Percentiles rank a stretch among this genome's conserved stretches.
Conservation (phyloP, 129 eudicot genomes). For the Escallonia herrerae region DNA sequence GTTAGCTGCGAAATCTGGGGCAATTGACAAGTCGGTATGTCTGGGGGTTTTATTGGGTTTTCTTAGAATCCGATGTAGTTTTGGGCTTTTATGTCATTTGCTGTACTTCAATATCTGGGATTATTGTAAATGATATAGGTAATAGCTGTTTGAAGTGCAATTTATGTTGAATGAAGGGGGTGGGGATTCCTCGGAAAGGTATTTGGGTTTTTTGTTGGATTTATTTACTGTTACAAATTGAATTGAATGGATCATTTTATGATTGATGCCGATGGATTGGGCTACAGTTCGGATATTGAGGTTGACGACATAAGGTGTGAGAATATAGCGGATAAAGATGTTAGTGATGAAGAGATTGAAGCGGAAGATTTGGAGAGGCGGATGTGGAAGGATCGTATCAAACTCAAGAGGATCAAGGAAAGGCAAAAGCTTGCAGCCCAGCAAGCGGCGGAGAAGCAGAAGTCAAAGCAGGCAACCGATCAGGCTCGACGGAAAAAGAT, state of each 20-base stretch:
- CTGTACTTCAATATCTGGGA: background rate
- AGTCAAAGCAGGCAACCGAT: constrained; percentile 5
- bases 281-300: background rate
- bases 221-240: background rate
- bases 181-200: background rate
- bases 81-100: background rate
- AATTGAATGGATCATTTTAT: background rate
- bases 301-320: constrained; percentile 1
- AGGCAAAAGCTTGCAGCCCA: constrained; percentile 3
- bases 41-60: background rate
- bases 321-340: background rate
- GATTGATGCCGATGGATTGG: background rate
- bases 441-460: constrained; percentile 1
- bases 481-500: constrained; percentile 31
- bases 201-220: background rate
- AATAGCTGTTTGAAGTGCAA: background rate
- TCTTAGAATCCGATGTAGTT: background rate
- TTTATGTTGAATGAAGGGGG: background rate
- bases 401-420: constrained; percentile 18
- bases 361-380: constrained; percentile 34
- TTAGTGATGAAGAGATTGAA: constrained; percentile 20
- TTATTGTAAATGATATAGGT: background rate
- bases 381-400: constrained; percentile 41
- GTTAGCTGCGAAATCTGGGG: background rate
- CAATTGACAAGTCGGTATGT: background rate